Evolutionary conservation across 345 rosid genomes (phyloP), one percentile per base, ranked within the genome.

Genomic region (Clausena lansium): DNA sequence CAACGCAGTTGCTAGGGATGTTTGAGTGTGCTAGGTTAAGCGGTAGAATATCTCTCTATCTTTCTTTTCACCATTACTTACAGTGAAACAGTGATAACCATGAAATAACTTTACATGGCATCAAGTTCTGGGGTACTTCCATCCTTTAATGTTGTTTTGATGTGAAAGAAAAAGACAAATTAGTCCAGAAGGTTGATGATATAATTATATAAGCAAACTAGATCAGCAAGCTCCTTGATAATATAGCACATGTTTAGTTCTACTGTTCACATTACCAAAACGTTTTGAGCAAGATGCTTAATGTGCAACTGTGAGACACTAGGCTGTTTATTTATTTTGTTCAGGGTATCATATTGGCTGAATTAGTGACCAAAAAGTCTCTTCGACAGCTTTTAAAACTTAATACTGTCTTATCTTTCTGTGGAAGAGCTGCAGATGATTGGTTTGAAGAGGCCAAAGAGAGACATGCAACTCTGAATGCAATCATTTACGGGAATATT

Each of bases 361-460:
- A 52, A 7, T 58, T 64, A 38, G 22, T 52, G 14, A 30, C 45
- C 55, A 33, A 19, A 66, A 63, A 57, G 22, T 20, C 45, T 9
- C 22, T 36, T 79, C 28, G 15, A 27, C 15, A 47, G 55, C 41
- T 45, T 67, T 58, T 11, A 33, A 27, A 28, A 81, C 78, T 89
- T 92, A 82, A 93, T 84, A 67, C 66, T 69, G 75, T 83, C 64
- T 79, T 84, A n/a, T 73, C 58, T 78, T 79, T 66, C 67, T 87
- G 73, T 79, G 91, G 92, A 92, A 96, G 99, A 87, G 98, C 93
- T 92, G 99, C 99, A 90, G 98, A 90, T 79, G 81, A 77, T 74
- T 96, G 97, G 97, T 96, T 94, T 80, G 82, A 80, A 83, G 93
- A 96, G 84, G 99, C 98, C 52, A 94, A 84, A 79, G 87, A 78